phyloP scores from a whole-genome alignment of 2,329 filamentous ascomycete genomes.

The Fusarium sp. region DNA sequence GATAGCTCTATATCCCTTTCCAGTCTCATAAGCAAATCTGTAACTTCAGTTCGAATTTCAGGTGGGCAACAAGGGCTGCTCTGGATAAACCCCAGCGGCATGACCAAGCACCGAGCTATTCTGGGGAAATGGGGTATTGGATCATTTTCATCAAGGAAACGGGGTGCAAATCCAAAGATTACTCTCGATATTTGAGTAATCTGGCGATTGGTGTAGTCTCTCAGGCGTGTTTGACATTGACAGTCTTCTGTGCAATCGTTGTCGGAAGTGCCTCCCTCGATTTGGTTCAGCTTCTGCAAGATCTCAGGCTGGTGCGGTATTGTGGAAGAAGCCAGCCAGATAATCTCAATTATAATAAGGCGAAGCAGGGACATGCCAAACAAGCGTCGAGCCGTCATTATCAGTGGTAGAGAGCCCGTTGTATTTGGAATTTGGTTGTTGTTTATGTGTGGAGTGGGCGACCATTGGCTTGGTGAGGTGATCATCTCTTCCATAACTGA shows the following conservation, averaged over 20 bases:
- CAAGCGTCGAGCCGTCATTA: background rate
- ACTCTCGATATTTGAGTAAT: background rate
- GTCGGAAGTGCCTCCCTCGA: too few relatives aligned
- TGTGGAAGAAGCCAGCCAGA: background rate
- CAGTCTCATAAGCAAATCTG: background rate
- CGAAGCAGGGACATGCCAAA: background rate
- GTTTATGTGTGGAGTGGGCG: too few relatives aligned
- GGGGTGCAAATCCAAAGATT: background rate
- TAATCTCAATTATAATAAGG: background rate
- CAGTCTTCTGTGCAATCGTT: rapidly evolving
- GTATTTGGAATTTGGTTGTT: background rate
- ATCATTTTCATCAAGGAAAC: background rate
- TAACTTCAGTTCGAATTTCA: background rate
- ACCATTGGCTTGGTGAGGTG: rapidly evolving
- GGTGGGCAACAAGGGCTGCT: background rate
- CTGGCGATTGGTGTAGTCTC: background rate
- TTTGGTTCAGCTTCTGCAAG: background rate
- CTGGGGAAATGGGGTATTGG: background rate
- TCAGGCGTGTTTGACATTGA: background rate
- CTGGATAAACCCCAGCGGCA: background rate
- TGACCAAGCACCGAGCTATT: background rate
- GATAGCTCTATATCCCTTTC: background rate
- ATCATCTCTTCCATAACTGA: background rate
- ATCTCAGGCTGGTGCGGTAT: background rate
- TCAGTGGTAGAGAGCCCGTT: too few relatives aligned